These are phyloP conservation scores for Ligustrum vulgare DNA, from an alignment of 257 asterid genomes.

Conservation along the genomic window DNA sequence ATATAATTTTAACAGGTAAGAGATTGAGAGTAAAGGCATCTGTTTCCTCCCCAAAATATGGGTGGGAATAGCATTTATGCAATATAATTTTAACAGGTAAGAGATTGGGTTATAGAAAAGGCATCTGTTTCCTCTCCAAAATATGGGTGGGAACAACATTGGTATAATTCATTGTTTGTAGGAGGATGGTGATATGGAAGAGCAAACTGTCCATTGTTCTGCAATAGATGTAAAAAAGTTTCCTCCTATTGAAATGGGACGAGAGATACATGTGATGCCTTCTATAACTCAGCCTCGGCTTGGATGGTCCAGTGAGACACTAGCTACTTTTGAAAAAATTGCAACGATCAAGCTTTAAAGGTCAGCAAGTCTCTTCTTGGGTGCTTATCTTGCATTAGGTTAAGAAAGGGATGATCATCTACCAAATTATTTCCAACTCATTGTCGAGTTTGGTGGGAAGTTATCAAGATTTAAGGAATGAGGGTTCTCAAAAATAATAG, in stretches of 20 bases:
- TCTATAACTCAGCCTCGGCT: conserved; percentile 93
- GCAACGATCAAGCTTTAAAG: conserved; percentile 77
- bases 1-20: conserved; percentile 58
- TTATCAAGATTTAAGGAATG: neutral
- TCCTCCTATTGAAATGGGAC: too few species aligned
- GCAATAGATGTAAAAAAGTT: too few species aligned
- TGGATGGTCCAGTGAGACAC: conserved; percentile 97
- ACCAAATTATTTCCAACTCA: conserved; percentile 2
- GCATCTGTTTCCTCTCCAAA: conserved; percentile 93
- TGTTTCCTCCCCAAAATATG: conserved; percentile 92
- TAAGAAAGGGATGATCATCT: conserved; percentile 4
- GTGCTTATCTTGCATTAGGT: conserved; percentile 18
- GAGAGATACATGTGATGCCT: too few species aligned
- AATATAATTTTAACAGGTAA: conserved; percentile 53
- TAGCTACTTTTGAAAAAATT: conserved; percentile 86
- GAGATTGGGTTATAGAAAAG: conserved; percentile 84
- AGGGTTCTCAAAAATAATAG: neutral
- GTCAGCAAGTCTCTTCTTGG: conserved; percentile 50
- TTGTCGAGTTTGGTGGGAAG: neutral
- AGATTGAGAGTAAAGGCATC: conserved; percentile 88
- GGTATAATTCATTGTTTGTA: too few species aligned
- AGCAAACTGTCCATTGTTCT: too few species aligned
- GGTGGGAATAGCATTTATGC: conserved; percentile 87
- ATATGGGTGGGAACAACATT: conserved; percentile 99
- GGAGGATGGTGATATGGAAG: too few species aligned